These are phyloP conservation scores for Pestalotiopsis sp. DNA, from an alignment of 2,329 filamentous ascomycete species.

Conservation along the genomic window DNA sequence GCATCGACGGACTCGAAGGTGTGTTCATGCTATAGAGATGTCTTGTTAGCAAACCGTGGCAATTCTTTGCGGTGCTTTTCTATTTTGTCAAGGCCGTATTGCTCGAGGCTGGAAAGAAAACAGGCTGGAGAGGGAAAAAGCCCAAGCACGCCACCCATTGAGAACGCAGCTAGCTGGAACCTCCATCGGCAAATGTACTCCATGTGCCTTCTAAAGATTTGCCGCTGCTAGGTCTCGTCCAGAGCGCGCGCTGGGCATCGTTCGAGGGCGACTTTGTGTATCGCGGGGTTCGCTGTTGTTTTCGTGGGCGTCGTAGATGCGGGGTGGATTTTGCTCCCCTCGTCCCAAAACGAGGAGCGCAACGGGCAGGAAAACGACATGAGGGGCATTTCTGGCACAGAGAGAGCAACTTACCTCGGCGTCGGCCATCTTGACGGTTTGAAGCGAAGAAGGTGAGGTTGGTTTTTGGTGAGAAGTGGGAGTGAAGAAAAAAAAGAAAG, in stretches of 20 bases:
- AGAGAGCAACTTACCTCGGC: conserved; percentile 48
- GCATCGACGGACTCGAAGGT: conserved; percentile 93
- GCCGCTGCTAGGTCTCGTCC: neutral
- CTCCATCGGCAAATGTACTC: neutral
- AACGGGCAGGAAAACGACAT: neutral
- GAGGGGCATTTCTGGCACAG: neutral
- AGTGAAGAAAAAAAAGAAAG: conserved; percentile 16
- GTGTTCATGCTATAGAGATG: conserved; percentile 58
- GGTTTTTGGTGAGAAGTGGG: conserved; percentile 13
- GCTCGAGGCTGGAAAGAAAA: neutral
- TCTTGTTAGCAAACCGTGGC: conserved; percentile 12
- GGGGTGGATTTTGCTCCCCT: conserved; percentile 22
- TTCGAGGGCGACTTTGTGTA: neutral
- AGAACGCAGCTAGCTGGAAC: neutral
- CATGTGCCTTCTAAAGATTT: neutral
- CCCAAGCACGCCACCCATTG: neutral
- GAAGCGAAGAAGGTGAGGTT: conserved; percentile 29
- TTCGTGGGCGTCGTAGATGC: conserved; percentile 23
- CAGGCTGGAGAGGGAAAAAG: neutral
- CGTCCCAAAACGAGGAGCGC: neutral
- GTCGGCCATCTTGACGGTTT: conserved; percentile 58
- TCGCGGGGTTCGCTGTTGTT: conserved; percentile 13
- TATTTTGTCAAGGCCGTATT: neutral
- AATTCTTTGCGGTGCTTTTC: neutral
- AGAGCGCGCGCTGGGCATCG: neutral